Evolutionary conservation across 2,329 filamentous ascomycete genomes (phyloP).

Genomic region (Alternaria viburni): DNA sequence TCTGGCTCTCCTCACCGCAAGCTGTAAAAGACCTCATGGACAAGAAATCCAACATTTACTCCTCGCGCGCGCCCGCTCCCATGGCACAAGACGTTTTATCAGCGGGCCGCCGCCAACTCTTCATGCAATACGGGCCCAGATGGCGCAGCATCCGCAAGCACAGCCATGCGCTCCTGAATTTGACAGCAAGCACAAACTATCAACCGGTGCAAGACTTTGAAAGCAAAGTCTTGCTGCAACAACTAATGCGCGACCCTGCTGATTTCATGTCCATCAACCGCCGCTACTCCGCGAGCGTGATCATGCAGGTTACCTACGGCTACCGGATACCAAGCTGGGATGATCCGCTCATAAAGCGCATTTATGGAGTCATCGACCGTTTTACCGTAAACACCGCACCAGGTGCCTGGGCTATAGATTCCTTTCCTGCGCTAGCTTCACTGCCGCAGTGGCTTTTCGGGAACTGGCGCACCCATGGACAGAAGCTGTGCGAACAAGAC

Average conservation of each 20-base stretch:
- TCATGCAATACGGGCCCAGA: conserved; percentile 51
- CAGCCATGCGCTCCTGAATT: conserved; percentile 41
- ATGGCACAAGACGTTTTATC: conserved; percentile 52
- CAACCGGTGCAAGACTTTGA: conserved; percentile 55
- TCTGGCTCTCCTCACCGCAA: conserved; percentile 55
- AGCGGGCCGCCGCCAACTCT: conserved; percentile 56
- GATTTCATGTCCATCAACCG: conserved; percentile 42
- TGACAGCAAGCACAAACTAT: conserved; percentile 45
- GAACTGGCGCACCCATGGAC: conserved; percentile 36
- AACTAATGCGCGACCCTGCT: conserved; percentile 49
- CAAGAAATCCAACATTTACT: conserved; percentile 60
- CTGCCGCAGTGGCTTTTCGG: conserved; percentile 41
- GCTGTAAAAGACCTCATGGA: conserved; percentile 62
- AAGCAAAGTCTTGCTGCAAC: conserved; percentile 53
- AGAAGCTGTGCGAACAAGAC: conserved; percentile 38
- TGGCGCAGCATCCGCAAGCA: conserved; percentile 47
- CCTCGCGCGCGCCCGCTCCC: conserved; percentile 50
- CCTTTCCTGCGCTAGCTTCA: conserved; percentile 37
- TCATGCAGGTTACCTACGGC: conserved; percentile 45
- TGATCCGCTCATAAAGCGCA: conserved; percentile 40
- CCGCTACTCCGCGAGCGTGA: conserved; percentile 42
- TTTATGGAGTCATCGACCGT: conserved; percentile 39
- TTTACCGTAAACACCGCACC: conserved; percentile 42
- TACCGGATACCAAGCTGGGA: conserved; percentile 44
- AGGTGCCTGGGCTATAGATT: conserved; percentile 36